phyloP scores from a whole-genome alignment of 305 asterid genomes.

The Stenogyne calaminthoides region DNA sequence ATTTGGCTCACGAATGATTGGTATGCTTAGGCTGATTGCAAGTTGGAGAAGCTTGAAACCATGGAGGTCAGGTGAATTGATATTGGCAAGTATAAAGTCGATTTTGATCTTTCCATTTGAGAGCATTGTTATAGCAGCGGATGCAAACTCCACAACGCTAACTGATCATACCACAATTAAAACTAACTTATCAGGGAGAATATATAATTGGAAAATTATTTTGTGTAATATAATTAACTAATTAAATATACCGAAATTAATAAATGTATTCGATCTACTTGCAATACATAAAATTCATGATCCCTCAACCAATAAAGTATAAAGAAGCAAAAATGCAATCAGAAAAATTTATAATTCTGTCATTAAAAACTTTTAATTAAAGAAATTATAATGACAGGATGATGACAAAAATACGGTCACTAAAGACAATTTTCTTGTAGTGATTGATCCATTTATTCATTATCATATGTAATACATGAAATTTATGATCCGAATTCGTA shows the following conservation, averaged over 20 bases:
- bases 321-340: neutral
- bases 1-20: conserved; percentile 36
- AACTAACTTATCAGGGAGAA: neutral
- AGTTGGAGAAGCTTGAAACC: conserved; percentile 43
- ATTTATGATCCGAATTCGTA: neutral
- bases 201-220: neutral
- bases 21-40: conserved; percentile 38
- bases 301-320: neutral
- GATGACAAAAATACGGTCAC: too few species aligned
- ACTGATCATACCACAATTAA: conserved; percentile 21
- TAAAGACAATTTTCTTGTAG: too few species aligned
- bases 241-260: too few species aligned
- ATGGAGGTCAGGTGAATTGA: conserved; percentile 49
- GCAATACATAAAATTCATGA: neutral
- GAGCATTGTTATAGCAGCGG: conserved; percentile 39
- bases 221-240: neutral
- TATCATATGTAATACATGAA: too few species aligned
- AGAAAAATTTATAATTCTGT: too few species aligned
- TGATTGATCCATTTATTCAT: too few species aligned
- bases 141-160: conserved; percentile 39
- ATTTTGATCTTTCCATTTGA: conserved; percentile 35
- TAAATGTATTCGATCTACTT: too few species aligned
- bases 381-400: too few species aligned
- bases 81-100: conserved; percentile 44
- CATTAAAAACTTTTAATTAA: too few species aligned